Evolutionary conservation across 805 yeast species (phyloP), one percentile per base, ranked within the genome.

Genomic region (Candida adriatica): DNA sequence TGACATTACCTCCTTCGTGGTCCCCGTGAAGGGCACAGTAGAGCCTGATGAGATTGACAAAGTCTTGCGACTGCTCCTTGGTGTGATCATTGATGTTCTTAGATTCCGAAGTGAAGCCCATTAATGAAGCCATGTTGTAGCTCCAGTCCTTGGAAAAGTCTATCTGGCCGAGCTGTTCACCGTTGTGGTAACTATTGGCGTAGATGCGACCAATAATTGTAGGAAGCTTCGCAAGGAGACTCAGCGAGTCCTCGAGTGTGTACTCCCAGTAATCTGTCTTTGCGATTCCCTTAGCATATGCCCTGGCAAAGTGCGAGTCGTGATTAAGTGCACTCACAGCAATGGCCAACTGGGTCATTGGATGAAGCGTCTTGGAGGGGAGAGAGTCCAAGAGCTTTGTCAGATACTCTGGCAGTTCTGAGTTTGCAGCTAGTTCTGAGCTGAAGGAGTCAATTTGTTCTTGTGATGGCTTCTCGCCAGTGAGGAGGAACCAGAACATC

Each of bases 1-100:
- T 76, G 33, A 80, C 90, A 52, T 80, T 80, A 45, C 90, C 90
- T 59, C 88, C 88, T 63, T 79, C 88, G 61, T 79, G 88, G 56
- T 80, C 88, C 27, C 80, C 75, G 66, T 80, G 88, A 48, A 79
- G 65, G 36, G 87, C 78, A 52, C 76, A 70, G 65, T 79, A 79
- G 46, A 79, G 64, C 58, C 88, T 69, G 64, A 80, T 66, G 48
- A 82, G 64, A 55, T 82, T 83, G 33, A 75, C 70, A 55, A 81
- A 81, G 52, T 75, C 81, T 29, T 44, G 38, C 49, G 73, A 66
- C 40, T 62, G 71, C 33, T 67, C 62, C 0, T 20, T 26, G 6
- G 45, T 31, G 8, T 60, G 39, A 19, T 51, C 46, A 15, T 52
- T 43, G 11, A 48, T 40, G 29, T 62, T 62, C 8, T 32, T 27